Base-by-base conservation (phyloP, 139 green algal species). In the Auxenochlorella protothecoides region DNA sequence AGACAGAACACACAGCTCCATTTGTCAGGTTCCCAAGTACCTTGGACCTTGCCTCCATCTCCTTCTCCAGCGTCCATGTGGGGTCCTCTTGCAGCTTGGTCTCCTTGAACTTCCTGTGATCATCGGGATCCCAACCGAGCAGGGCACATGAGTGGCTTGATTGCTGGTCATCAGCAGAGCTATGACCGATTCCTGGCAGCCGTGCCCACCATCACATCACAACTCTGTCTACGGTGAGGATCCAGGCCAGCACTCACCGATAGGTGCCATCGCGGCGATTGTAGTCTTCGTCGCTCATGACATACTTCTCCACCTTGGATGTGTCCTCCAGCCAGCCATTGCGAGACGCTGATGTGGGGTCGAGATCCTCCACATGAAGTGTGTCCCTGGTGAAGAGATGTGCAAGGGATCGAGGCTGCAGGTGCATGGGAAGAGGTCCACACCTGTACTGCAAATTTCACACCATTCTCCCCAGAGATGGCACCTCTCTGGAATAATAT, bases 311-410 rank as follows among this genome's bases (percentile, higher is more conserved):
- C 59, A 99, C 93, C 71, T 97, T 90, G 61, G 74, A 88, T 0
- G 85, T 86, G 81, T 99, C 95, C 76, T 99, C 95, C 73, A 99
- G 85, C 92, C 94, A 97, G 7, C 93, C 93, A 65, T 88, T 79
- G 44, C 87, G 87, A 12, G 85, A 91, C 4, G 89, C 63, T 0
- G 92, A 98, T 13, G 69, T 78, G 3, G 91, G 90, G 77, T 99
- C 91, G 5, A 76, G 85, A 77, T 99, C 95, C 12, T 92, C 83
- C 56, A 99, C 76, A 70, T 98, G 93, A 52, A 99, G 61, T 8
- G 75, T 81, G 63, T 73, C 89, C 79, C 90, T 68, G 59, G 9
- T n/a, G 5, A 53, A 65, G 61, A 14, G 2, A 55, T 15, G 6
- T 16, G 7, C 16, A 56, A 55, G 6, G 8, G 13, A 56, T 6